Base-by-base conservation (phyloP, 2,329 filamentous ascomycete species). In the Mycocentrospora acerina region DNA sequence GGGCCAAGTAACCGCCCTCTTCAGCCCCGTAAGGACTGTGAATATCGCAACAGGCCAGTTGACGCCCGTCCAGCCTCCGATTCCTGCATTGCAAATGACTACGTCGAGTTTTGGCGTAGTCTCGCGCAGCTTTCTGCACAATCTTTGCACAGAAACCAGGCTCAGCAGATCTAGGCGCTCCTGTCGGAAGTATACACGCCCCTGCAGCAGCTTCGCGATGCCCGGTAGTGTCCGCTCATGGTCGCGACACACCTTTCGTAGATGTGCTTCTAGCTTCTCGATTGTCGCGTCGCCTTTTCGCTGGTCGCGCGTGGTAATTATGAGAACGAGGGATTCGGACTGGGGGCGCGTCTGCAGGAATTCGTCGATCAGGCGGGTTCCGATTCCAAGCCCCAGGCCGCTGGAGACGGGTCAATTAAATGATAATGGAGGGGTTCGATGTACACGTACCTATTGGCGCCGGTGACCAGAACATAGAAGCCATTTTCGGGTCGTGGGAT, bases 301-400 rank as follows among this genome's bases (percentile, higher is more conserved):
- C 29, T 75, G 64, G 57, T 83, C 85, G 49, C 91, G 86, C 1
- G 91, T 95, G 5, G 89, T 95, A 48, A 88, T 83, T 48, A 96
- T 81, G 37, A 96, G 76, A 53, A 88, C 79, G 29, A 97, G 80
- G 57, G 85, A 81, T 40, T 87, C 78, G 19, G 76, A 74, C 32
- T 81, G 73, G 19, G 85, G 80, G 24, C 81, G 82, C 10, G 81
- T 80, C 42, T 75, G 72, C 43, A 95, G 81, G 73, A 95, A 96
- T 58, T 95, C 88, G 72, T 95, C 88, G 55, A 95, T 91, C 40
- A 95, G 77, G 44, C 89, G 87, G 60, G 86, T 82, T 64, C 86
- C 87, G 53, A 88, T 90, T 38, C 85, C 84, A 56, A 91, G 86
- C 29, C 91, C 91, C 29, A 96, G 82, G 44, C 91, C 91, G 64